phyloP scores from a whole-genome alignment of 768 basidiomycete genomes.

The Podaxis sp. region DNA sequence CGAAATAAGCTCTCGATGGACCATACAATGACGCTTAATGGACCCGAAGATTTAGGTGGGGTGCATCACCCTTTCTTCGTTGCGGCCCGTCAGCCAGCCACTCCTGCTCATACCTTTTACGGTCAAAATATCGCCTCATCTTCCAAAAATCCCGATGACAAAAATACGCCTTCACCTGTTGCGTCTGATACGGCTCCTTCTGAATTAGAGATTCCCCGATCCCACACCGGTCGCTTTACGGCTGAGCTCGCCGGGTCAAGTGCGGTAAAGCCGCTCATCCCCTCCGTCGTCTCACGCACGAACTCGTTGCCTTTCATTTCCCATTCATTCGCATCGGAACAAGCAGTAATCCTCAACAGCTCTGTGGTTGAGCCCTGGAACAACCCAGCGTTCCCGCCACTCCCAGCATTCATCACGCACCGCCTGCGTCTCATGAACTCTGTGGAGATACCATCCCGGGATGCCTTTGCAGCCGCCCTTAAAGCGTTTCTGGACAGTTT shows the following conservation, averaged over 20 bases:
- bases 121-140: conserved; percentile 42
- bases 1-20: conserved; percentile 36
- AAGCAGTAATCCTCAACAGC: conserved; percentile 33
- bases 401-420: conserved; percentile 53
- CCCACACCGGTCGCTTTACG: conserved; percentile 28
- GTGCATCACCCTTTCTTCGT: conserved; percentile 10
- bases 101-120: conserved; percentile 36
- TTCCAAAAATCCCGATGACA: conserved; percentile 2
- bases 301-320: conserved; percentile 40
- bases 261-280: conserved; percentile 19
- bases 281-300: conserved; percentile 19
- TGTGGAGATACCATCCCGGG: conserved; percentile 56
- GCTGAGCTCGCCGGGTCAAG: conserved; percentile 20
- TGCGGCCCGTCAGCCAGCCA: not conserved
- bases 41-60: conserved; percentile 7
- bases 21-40: conserved; percentile 10
- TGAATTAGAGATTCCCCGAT: conserved; percentile 19
- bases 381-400: conserved; percentile 53
- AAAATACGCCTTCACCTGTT: conserved; percentile 11
- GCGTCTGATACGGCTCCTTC: conserved; percentile 12
- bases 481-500: conserved; percentile 45
- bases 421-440: conserved; percentile 49
- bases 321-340: conserved; percentile 32
- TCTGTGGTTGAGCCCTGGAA: conserved; percentile 54
- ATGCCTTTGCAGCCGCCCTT: conserved; percentile 47